Evolutionary conservation across 768 basidiomycete species (phyloP).

Genomic region (Naganishia vaughanmartiniae): DNA sequence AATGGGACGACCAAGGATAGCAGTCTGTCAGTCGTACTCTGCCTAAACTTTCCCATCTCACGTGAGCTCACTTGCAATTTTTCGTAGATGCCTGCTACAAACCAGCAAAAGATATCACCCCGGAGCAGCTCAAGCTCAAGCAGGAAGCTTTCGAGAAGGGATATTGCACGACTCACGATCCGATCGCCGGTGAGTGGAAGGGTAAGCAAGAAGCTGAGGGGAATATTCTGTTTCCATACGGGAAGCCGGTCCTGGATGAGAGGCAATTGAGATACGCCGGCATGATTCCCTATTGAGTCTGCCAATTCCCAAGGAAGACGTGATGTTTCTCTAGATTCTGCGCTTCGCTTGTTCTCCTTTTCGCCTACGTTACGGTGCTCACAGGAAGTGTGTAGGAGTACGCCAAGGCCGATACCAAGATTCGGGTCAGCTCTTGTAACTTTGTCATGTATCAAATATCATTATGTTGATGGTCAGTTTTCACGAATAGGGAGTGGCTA

Average conservation of each 20-base stretch:
- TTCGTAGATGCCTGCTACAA: conserved; percentile 33
- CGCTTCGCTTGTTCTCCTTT: too few species aligned
- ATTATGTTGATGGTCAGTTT: too few species aligned
- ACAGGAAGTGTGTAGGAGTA: too few species aligned
- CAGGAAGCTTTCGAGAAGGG: conserved; percentile 36
- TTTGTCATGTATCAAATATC: too few species aligned
- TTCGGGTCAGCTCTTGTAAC: too few species aligned
- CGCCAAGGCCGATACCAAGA: too few species aligned
- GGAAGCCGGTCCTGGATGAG: conserved; percentile 33
- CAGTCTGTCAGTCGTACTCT: conserved; percentile 23
- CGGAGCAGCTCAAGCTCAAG: conserved; percentile 15
- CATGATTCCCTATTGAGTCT: conserved; percentile 31
- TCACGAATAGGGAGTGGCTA: too few species aligned
- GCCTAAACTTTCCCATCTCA: not conserved
- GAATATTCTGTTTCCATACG: conserved; percentile 37
- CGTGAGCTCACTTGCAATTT: not conserved
- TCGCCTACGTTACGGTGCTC: too few species aligned
- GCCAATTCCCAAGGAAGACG: not conserved
- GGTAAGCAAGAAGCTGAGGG: conserved; percentile 25
- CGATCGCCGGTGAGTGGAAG: conserved; percentile 35
- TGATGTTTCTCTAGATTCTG: too few species aligned
- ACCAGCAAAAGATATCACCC: conserved; percentile 22
- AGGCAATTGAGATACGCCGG: conserved; percentile 35
- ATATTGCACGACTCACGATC: conserved; percentile 38
- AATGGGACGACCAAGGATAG: conserved; percentile 23